phyloP scores from a whole-genome alignment of 495 filamentous ascomycete genomes.

The Talaromyces borbonicus region DNA sequence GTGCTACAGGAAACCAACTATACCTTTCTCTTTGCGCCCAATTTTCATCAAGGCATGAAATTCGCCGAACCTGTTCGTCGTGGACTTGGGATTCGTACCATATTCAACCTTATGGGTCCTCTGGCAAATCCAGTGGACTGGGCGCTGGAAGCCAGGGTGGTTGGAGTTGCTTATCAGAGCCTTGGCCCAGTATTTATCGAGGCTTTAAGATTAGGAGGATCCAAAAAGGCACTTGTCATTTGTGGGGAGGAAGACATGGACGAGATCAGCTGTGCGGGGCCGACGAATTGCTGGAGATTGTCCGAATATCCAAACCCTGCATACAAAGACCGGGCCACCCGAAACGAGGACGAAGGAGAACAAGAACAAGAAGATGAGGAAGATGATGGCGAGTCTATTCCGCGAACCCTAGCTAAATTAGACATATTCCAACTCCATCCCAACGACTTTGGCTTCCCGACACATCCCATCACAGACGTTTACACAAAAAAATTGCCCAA shows the following conservation, averaged over 20 bases:
- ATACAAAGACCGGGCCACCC: slow-evolving; percentile 19
- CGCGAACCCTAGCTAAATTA: slow-evolving; percentile 42
- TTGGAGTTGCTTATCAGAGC: slow-evolving; percentile 80
- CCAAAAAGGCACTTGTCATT: slow-evolving; percentile 77
- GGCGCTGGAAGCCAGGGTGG: slow-evolving; percentile 74
- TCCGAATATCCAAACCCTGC: slow-evolving; percentile 41
- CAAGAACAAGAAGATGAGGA: slow-evolving; percentile 22
- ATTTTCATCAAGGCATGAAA: slow-evolving; percentile 91
- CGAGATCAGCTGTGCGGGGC: slow-evolving; percentile 82
- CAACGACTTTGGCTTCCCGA: slow-evolving; percentile 70
- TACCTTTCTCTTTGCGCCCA: slow-evolving; percentile 90
- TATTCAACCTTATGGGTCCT: slow-evolving; percentile 94
- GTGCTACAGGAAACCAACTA: slow-evolving; percentile 78
- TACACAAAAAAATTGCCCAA: slow-evolving; percentile 73
- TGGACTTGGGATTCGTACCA: slow-evolving; percentile 80
- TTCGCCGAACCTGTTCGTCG: slow-evolving; percentile 74
- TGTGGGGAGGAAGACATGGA: slow-evolving; percentile 93
- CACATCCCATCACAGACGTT: slow-evolving; percentile 65
- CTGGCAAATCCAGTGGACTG: slow-evolving; percentile 78
- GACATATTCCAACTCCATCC: slow-evolving; percentile 70
- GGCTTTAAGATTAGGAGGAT: slow-evolving; percentile 66
- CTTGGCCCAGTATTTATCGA: slow-evolving; percentile 83
- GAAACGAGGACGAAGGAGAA: slow-evolving; percentile 10
- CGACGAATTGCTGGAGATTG: slow-evolving; percentile 80
- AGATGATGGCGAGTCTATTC: slow-evolving; percentile 29